A percentile compares a stretch with the other conserved stretches of the same genome.
phyloP scores from a whole-genome alignment of 1,284 basidiomycete genomes.

The Coniophora puteana region DNA sequence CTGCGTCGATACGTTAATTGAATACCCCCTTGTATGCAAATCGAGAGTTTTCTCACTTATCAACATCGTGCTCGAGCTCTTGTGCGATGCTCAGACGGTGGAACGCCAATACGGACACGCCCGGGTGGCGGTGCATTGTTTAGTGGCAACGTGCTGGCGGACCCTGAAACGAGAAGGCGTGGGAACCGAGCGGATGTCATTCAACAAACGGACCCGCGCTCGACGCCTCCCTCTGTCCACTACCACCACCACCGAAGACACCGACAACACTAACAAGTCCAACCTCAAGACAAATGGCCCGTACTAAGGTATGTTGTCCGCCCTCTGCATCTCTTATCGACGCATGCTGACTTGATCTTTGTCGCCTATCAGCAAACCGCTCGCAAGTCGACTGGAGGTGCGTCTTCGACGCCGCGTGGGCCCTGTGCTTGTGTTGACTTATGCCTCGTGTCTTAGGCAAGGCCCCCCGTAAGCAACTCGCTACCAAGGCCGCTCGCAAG shows the following conservation, averaged over 20 bases:
- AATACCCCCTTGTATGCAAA: too few relatives aligned
- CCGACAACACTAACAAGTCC: constrained; percentile 13
- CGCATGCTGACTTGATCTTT: constrained; percentile 9
- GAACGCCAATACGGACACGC: too few relatives aligned
- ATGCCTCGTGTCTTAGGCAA: constrained; percentile 48
- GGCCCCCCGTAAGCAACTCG: constrained; percentile 86
- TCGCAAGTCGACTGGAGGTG: constrained; percentile 81
- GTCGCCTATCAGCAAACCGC: constrained; percentile 64
- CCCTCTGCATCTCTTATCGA: constrained; percentile 10
- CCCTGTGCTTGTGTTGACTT: constrained; percentile 3
- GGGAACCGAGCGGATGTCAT: constrained; percentile 22
- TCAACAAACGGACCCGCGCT: constrained; percentile 19
- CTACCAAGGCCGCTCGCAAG: constrained; percentile 88
- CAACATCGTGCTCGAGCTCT: too few relatives aligned
- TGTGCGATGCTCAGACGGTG: too few relatives aligned
- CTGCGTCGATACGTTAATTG: too few relatives aligned
- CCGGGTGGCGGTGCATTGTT: neutral
- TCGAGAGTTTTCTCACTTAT: too few relatives aligned
- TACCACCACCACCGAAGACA: constrained; percentile 23
- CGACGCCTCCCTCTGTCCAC: constrained; percentile 17
- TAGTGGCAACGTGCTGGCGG: constrained; percentile 15
- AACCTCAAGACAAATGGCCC: constrained; percentile 50
- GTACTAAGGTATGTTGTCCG: constrained; percentile 57
- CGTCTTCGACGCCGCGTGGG: constrained; percentile 24
- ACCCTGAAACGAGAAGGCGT: constrained; percentile 28